Conservation (phyloP, 192 early-diverging fungal genomes). For the Irineochytrium annulatum region DNA sequence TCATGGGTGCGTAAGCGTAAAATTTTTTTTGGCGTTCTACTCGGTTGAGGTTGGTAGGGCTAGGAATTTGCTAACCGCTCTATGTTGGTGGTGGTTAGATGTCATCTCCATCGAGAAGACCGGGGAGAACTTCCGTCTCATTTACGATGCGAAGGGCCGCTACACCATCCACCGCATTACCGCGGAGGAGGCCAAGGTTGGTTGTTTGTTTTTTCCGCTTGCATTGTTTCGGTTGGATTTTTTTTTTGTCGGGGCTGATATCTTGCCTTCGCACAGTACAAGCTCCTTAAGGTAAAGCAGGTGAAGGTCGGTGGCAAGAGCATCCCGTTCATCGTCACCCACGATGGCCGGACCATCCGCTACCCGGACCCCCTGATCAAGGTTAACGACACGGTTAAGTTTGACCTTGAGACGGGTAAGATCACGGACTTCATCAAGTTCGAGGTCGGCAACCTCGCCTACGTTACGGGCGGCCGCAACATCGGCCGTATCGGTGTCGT, state of each 20-base stretch:
- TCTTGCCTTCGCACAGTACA: conserved; percentile 60
- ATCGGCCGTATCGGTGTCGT: conserved; percentile 97
- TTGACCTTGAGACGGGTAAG: conserved; percentile 93
- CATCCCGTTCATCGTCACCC: conserved; percentile 94
- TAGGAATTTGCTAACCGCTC: conserved; percentile 3
- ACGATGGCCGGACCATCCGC: conserved; percentile 99
- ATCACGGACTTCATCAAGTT: conserved; percentile 93
- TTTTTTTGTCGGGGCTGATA: neutral
- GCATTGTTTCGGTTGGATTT: neutral
- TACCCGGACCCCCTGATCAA: conserved; percentile 99
- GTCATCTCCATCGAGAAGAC: conserved; percentile 91
- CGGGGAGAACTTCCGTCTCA: conserved; percentile 98
- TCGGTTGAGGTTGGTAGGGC: neutral
- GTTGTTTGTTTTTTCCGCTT: neutral
- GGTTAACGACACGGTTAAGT: conserved; percentile 98
- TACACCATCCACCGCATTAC: conserved; percentile 99
- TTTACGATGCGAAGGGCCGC: conserved; percentile 99
- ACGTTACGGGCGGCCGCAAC: conserved; percentile 97
- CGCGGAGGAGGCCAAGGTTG: conserved; percentile 86
- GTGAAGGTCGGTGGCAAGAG: conserved; percentile 92
- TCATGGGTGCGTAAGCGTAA: conserved; percentile 83
- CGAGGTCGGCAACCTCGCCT: conserved; percentile 92
- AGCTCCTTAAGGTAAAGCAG: conserved; percentile 97
- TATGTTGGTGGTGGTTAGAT: conserved; percentile 44
- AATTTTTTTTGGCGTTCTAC: no score